A percentile compares a stretch with the other conserved stretches of the same genome.
phyloP scores from a whole-genome alignment of 805 yeast species.

The Metschnikowia lunata region DNA sequence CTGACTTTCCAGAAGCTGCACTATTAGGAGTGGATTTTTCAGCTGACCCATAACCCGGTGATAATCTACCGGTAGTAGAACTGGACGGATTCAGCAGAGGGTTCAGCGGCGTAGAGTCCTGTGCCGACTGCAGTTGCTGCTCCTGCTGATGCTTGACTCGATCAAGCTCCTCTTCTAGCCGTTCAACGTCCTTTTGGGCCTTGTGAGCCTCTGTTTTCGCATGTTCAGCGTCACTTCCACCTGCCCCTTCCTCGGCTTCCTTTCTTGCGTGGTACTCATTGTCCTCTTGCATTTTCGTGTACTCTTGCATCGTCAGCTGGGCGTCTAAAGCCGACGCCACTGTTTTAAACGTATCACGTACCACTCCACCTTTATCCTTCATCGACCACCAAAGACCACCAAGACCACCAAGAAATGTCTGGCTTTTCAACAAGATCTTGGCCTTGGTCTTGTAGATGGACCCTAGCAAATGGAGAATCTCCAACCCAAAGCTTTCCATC shows the following conservation, averaged over 20 bases:
- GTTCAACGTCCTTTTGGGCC: conserved; percentile 23
- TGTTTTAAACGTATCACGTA: conserved; percentile 67
- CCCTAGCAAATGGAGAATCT: conserved; percentile 73
- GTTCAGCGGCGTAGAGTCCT: too few relatives aligned
- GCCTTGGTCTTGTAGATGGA: conserved; percentile 63
- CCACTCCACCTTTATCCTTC: conserved; percentile 70
- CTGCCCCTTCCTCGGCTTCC: conserved; percentile 26
- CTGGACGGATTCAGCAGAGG: too few relatives aligned
- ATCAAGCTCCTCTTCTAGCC: conserved; percentile 13
- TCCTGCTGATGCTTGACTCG: conserved; percentile 9
- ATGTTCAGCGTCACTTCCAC: conserved; percentile 12
- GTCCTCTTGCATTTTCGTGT: conserved; percentile 61
- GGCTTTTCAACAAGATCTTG: conserved; percentile 60
- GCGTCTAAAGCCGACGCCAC: conserved; percentile 75
- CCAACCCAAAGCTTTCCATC: conserved; percentile 82
- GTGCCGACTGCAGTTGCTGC: background rate
- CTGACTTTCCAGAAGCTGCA: background rate
- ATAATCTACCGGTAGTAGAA: too few relatives aligned
- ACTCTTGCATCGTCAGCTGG: conserved; percentile 70
- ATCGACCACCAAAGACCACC: conserved; percentile 68
- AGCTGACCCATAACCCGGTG: background rate
- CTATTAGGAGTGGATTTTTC: background rate
- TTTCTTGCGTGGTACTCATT: conserved; percentile 40
- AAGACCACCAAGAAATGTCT: conserved; percentile 51
- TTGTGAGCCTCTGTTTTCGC: conserved; percentile 21